phyloP scores from a whole-genome alignment of 805 yeast species.

The Barnettozyma pratensis region DNA sequence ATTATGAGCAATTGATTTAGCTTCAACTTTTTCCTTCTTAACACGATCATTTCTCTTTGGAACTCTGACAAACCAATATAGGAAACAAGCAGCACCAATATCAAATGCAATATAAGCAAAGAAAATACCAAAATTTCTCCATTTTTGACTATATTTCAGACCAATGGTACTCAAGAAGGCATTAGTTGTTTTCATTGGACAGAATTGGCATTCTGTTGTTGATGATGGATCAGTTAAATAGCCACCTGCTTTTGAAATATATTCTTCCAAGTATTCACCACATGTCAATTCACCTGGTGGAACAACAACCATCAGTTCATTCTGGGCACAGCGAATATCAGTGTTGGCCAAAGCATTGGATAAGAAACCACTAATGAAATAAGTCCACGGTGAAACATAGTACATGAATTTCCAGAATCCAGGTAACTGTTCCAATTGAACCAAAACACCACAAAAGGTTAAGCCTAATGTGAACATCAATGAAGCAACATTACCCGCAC shows the following conservation, averaged over 20 bases:
- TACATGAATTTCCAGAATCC: slow-evolving; percentile 79
- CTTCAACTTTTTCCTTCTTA: slow-evolving; percentile 15
- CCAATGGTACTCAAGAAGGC: slow-evolving; percentile 43
- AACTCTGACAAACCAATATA: slow-evolving; percentile 60
- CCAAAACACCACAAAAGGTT: slow-evolving; percentile 74
- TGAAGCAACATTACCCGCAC: slow-evolving; percentile 57
- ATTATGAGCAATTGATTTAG: not conserved
- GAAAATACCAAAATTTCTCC: slow-evolving; percentile 63
- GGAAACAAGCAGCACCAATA: slow-evolving; percentile 35
- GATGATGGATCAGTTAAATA: slow-evolving; percentile 5
- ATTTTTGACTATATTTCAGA: slow-evolving; percentile 41
- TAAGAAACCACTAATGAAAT: slow-evolving; percentile 50
- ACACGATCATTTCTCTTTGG: slow-evolving; percentile 50
- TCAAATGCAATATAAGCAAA: slow-evolving; percentile 38
- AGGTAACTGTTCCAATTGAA: slow-evolving; percentile 46
- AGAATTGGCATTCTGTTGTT: slow-evolving; percentile 55
- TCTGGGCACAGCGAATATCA: slow-evolving; percentile 38
- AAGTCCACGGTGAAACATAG: slow-evolving; percentile 63
- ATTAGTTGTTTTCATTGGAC: slow-evolving; percentile 53
- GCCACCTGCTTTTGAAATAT: slow-evolving; percentile 27
- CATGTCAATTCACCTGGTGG: slow-evolving; percentile 57
- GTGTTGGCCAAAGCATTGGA: slow-evolving; percentile 49
- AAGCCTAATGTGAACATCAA: slow-evolving; percentile 55
- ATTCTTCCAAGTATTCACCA: slow-evolving; percentile 42
- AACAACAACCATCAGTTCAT: slow-evolving; percentile 41